Evolutionary conservation across 139 green algal genomes (phyloP).

Genomic region (Edaphochlamys debaryana): DNA sequence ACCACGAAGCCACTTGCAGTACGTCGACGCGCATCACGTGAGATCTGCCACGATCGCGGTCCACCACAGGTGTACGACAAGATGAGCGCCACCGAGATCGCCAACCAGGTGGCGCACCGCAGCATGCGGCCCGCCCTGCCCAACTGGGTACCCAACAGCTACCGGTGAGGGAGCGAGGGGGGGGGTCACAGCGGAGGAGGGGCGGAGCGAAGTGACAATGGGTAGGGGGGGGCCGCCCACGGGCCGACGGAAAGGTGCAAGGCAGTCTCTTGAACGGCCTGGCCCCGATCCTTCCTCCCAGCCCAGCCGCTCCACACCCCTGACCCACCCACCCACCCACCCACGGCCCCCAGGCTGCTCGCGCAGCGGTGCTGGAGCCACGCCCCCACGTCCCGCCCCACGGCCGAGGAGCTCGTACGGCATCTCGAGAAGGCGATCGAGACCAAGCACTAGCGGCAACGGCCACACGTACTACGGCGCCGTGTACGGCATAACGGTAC

Average conservation of each 20-base stretch:
- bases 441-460: background rate
- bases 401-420: slow-evolving; percentile 18
- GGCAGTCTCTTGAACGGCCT: too few species aligned
- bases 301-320: background rate
- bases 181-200: too few species aligned
- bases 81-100: slow-evolving; percentile 1
- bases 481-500: too few species aligned
- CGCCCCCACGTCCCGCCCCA: slow-evolving; percentile 2
- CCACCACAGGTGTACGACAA: slow-evolving; percentile 29
- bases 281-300: background rate
- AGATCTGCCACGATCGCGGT: too few species aligned
- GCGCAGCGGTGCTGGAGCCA: slow-evolving; percentile 15
- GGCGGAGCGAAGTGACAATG: too few species aligned
- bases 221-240: background rate
- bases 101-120: slow-evolving; percentile 6
- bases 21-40: too few species aligned
- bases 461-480: too few species aligned
- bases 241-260: background rate
- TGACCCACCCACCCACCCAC: background rate
- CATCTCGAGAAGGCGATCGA: slow-evolving; percentile 1
- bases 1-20: too few species aligned
- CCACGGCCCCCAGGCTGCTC: background rate
- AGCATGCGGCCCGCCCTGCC: slow-evolving; percentile 20
- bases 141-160: background rate
- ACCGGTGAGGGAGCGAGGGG: slow-evolving; percentile 19